These are phyloP conservation scores for Tricholoma furcatifolium DNA, from an alignment of 768 basidiomycete species.

Conservation along the genomic window DNA sequence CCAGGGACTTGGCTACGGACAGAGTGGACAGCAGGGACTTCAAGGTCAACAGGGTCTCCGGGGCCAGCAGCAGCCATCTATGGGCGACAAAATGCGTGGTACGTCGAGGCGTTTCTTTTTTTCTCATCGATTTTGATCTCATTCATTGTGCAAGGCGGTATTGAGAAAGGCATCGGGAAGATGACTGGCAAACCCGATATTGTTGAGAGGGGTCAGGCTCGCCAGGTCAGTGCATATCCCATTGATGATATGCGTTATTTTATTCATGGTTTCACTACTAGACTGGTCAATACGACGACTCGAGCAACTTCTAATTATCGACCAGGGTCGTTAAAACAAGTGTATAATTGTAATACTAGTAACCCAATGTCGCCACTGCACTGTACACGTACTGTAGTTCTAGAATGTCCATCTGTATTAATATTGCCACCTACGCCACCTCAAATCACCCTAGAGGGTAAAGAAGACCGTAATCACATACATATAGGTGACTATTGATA, in stretches of 20 bases:
- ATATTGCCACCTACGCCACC: too few species aligned
- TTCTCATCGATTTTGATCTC: not conserved
- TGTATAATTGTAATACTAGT: not conserved
- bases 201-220: slow-evolving; percentile 21
- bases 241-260: not conserved
- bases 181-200: slow-evolving; percentile 19
- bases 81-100: slow-evolving; percentile 25
- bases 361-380: too few species aligned
- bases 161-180: slow-evolving; percentile 24
- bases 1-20: slow-evolving; percentile 2
- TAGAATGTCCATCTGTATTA: too few species aligned
- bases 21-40: not conserved
- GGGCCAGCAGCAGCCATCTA: slow-evolving; percentile 6
- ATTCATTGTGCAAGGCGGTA: slow-evolving; percentile 12
- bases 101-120: not conserved
- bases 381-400: too few species aligned
- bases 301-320: not conserved
- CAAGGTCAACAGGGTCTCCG: not conserved
- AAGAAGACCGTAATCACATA: too few species aligned
- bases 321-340: not conserved
- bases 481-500: too few species aligned
- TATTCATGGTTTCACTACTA: not conserved
- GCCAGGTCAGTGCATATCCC: not conserved
- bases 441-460: too few species aligned
- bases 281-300: slow-evolving; percentile 6